Percentiles rank a stretch among this genome's conserved stretches.
phyloP scores from a whole-genome alignment of 2,329 filamentous ascomycete genomes.

The Colletotrichum melonis region DNA sequence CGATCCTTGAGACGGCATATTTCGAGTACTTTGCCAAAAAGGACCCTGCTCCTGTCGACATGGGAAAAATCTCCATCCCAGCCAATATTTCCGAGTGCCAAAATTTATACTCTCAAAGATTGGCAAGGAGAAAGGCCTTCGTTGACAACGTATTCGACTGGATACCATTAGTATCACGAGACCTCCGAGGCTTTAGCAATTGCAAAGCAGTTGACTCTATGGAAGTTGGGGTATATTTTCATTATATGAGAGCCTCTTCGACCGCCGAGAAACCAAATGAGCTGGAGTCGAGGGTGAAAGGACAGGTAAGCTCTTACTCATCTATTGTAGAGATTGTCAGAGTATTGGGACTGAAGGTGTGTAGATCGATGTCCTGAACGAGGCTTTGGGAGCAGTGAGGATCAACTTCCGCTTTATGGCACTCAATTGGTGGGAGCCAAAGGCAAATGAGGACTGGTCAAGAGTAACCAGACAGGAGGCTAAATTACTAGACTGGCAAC shows the following conservation, averaged over 20 bases:
- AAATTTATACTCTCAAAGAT: background rate
- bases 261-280: conserved; percentile 13
- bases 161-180: conserved; percentile 13
- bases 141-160: conserved; percentile 1
- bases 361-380: conserved; percentile 20
- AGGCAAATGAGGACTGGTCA: conserved; percentile 22
- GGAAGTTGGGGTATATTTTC: conserved; percentile 28
- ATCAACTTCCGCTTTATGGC: conserved; percentile 31
- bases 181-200: conserved; percentile 12
- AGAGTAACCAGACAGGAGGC: background rate
- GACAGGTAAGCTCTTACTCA: conserved; percentile 2
- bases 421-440: conserved; percentile 33
- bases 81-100: conserved; percentile 2
- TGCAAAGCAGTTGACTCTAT: conserved; percentile 21
- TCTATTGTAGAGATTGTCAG: background rate
- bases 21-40: conserved; percentile 30
- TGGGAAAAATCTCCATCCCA: conserved; percentile 4
- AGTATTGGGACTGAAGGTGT: background rate
- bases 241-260: conserved; percentile 24
- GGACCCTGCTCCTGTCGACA: conserved; percentile 21
- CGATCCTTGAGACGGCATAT: conserved; percentile 29
- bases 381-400: conserved; percentile 15
- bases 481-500: conserved; percentile 28
- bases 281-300: conserved; percentile 17
- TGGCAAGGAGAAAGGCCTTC: background rate